These are phyloP conservation scores for Cadophora gregata DNA, from an alignment of 2,329 filamentous ascomycete species.

Conservation along the genomic window DNA sequence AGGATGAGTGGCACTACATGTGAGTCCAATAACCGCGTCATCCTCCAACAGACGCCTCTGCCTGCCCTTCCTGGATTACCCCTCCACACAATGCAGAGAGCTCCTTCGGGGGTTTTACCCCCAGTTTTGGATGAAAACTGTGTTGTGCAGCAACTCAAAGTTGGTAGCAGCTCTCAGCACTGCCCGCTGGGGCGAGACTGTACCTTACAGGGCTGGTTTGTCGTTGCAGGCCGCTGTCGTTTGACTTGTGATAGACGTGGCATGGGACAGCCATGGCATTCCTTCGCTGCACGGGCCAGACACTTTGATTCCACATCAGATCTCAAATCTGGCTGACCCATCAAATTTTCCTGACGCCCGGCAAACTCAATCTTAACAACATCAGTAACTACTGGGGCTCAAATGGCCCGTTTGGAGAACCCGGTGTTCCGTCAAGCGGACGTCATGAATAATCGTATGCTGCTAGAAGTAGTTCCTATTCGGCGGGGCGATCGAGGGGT, in stretches of 20 bases:
- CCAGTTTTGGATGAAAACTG: conserved; percentile 17
- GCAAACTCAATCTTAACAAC: conserved; percentile 33
- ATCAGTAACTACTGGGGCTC: background rate
- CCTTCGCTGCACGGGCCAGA: conserved; percentile 24
- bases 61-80: conserved; percentile 20
- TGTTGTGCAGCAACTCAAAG: conserved; percentile 15
- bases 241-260: conserved; percentile 21
- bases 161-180: conserved; percentile 14
- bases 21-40: conserved; percentile 19
- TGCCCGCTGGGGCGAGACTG: conserved; percentile 8
- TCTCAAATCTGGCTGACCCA: conserved; percentile 24
- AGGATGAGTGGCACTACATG: conserved; percentile 10
- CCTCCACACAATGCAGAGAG: conserved; percentile 22
- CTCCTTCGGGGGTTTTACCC: conserved; percentile 23
- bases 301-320: conserved; percentile 27
- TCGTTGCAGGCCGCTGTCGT: conserved; percentile 9
- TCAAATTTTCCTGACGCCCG: conserved; percentile 14
- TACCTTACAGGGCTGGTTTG: conserved; percentile 25
- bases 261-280: background rate
- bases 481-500: conserved; percentile 24
- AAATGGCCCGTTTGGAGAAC: conserved; percentile 15
- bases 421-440: conserved; percentile 27
- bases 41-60: conserved; percentile 19
- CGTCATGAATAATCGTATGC: conserved; percentile 28
- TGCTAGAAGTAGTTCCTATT: conserved; percentile 22